These are phyloP conservation scores for Chionographis japonica DNA, from an alignment of 106 monocot species.

Conservation along the genomic window DNA sequence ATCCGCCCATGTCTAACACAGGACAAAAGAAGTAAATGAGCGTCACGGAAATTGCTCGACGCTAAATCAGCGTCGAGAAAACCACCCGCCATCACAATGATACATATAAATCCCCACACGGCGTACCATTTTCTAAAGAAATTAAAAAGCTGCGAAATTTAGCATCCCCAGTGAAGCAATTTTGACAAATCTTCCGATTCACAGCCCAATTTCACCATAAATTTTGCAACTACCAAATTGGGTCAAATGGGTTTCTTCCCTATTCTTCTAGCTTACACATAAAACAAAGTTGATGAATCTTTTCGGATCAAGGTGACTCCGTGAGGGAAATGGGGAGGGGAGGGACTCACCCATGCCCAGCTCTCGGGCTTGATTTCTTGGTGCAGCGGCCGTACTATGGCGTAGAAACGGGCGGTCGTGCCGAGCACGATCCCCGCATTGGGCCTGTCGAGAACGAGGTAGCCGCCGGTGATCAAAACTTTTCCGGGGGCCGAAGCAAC, in stretches of 20 bases:
- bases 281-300: neutral
- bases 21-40: slow-evolving; percentile 8
- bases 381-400: slow-evolving; percentile 68
- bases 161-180: too few relatives aligned
- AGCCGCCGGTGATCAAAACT: slow-evolving; percentile 88
- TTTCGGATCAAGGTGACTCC: neutral
- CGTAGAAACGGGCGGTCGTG: slow-evolving; percentile 87
- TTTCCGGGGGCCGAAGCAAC: slow-evolving; percentile 98
- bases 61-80: too few relatives aligned
- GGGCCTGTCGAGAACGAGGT: slow-evolving; percentile 83
- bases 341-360: slow-evolving; percentile 80
- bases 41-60: too few relatives aligned
- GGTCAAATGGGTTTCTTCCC: too few relatives aligned
- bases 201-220: too few relatives aligned
- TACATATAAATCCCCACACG: too few relatives aligned
- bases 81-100: too few relatives aligned
- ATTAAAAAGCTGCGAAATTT: too few relatives aligned
- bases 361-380: slow-evolving; percentile 63
- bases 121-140: too few relatives aligned
- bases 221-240: too few relatives aligned
- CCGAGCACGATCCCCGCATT: slow-evolving; percentile 87
- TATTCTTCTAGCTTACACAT: neutral
- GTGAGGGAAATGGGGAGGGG: neutral
- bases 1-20: slow-evolving; percentile 79
- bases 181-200: too few relatives aligned